Conservation (phyloP, 345 rosid genomes). For the Turnera subulata region DNA sequence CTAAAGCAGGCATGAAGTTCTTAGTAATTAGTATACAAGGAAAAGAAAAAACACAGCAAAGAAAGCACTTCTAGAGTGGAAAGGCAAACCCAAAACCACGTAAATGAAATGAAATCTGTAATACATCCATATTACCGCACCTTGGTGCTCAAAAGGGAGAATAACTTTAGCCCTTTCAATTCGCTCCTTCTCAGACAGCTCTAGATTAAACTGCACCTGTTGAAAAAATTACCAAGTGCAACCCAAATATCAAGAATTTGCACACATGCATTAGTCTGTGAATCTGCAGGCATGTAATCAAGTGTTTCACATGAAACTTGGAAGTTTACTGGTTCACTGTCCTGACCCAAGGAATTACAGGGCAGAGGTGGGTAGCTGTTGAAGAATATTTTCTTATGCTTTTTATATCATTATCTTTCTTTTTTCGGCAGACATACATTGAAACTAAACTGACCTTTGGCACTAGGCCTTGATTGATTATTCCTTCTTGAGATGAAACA, state of each 20-base stretch:
- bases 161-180: conserved; percentile 74
- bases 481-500: conserved; percentile 42
- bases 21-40: neutral
- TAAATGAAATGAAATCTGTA: no score
- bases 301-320: no score
- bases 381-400: no score
- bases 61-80: no score
- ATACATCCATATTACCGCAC: conserved; percentile 24
- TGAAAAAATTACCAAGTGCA: conserved; percentile 17
- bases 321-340: no score
- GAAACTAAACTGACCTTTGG: conserved; percentile 58
- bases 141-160: conserved; percentile 98
- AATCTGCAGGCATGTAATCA: no score
- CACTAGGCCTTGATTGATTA: conserved; percentile 45
- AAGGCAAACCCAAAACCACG: no score
- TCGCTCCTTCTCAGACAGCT: conserved; percentile 74
- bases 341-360: no score
- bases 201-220: conserved; percentile 82
- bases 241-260: no score
- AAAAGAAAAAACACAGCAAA: neutral
- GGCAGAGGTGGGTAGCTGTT: no score
- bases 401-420: no score
- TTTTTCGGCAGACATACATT: neutral
- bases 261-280: no score
- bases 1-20: conserved; percentile 31